These are phyloP conservation scores for Candida nanaspora DNA, from an alignment of 805 yeast species.

Conservation along the genomic window DNA sequence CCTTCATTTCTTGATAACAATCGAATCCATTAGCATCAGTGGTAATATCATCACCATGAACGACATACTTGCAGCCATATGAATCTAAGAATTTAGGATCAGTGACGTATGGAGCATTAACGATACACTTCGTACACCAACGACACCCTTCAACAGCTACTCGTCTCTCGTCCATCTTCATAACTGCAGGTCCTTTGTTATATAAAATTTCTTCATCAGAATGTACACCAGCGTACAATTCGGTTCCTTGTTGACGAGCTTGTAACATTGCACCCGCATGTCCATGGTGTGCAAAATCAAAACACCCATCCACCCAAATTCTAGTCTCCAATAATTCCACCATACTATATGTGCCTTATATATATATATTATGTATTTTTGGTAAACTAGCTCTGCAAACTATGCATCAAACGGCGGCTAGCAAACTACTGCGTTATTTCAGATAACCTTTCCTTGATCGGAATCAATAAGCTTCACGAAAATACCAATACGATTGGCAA, in stretches of 20 bases:
- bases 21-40: conserved; percentile 95
- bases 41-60: conserved; percentile 97
- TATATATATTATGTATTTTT: background rate
- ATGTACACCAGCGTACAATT: conserved; percentile 82
- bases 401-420: too few relatives aligned
- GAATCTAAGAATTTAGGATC: conserved; percentile 71
- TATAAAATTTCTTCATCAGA: conserved; percentile 76
- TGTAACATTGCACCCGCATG: conserved; percentile 97
- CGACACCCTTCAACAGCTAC: conserved; percentile 85
- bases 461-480: too few relatives aligned
- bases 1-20: conserved; percentile 80
- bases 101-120: conserved; percentile 90
- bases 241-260: conserved; percentile 76
- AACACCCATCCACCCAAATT: conserved; percentile 97
- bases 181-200: conserved; percentile 93
- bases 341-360: background rate
- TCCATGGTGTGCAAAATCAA: conserved; percentile 94
- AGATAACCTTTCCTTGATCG: too few relatives aligned
- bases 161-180: conserved; percentile 72
- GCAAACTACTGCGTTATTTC: too few relatives aligned
- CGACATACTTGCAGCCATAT: conserved; percentile 80
- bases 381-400: too few relatives aligned
- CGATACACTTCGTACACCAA: conserved; percentile 72
- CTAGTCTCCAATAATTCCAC: conserved; percentile 25
- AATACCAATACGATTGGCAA: too few relatives aligned